phyloP scores from a whole-genome alignment of 371 early-diverging fungal species.

The Zopfochytrium polystomum region DNA sequence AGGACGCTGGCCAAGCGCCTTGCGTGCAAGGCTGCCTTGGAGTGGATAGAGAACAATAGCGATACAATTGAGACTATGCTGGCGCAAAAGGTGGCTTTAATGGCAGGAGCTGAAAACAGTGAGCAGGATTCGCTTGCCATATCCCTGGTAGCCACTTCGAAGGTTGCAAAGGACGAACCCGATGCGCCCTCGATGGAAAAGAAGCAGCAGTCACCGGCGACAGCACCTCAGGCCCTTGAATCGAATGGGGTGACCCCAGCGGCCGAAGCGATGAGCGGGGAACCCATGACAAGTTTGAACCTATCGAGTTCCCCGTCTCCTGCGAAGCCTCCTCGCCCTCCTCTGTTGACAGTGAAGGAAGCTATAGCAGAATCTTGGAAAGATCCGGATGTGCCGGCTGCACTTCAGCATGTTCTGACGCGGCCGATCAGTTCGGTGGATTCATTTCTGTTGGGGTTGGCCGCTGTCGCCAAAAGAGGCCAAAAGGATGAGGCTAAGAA shows the following conservation, averaged over 20 bases:
- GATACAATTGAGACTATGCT: conserved; percentile 9
- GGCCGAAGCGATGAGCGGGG: no score
- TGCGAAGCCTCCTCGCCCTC: no score
- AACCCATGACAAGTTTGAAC: no score
- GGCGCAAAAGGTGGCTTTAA: neutral
- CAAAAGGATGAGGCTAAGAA: neutral
- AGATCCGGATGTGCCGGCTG: no score
- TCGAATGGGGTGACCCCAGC: no score
- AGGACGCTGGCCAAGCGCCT: conserved; percentile 31
- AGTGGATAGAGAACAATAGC: conserved; percentile 23
- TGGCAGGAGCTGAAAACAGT: neutral
- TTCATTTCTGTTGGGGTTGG: neutral
- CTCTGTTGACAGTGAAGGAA: no score
- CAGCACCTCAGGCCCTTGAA: no score
- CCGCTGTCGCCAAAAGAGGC: neutral
- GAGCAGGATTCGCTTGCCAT: neutral
- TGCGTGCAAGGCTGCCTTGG: conserved; percentile 21
- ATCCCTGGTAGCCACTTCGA: neutral
- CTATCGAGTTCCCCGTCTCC: no score
- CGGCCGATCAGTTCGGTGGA: neutral
- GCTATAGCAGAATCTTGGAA: no score
- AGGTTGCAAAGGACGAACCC: neutral
- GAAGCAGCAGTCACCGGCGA: no score
- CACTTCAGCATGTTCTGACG: no score
- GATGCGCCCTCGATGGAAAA: neutral